phyloP scores from a whole-genome alignment of 129 eudicot genomes.

The Chrysanthemum lavandulifolium region DNA sequence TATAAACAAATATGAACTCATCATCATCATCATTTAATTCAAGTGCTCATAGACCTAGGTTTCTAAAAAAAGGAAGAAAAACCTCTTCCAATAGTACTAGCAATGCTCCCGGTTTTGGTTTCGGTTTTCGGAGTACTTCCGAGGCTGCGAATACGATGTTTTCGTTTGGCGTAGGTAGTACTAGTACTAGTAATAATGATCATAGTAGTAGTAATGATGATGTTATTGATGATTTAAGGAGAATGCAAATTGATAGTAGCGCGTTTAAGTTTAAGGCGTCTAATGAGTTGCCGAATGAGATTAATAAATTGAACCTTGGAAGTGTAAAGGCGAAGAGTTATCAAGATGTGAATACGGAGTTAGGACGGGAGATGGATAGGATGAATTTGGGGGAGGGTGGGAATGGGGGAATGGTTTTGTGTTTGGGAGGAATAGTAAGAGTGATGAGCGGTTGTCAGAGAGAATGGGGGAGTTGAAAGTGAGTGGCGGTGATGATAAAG shows the following conservation, averaged over 20 bases:
- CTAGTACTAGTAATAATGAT: conserved; percentile 13
- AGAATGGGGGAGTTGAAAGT: conserved; percentile 36
- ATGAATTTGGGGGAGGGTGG: conserved; percentile 44
- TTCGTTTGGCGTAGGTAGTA: conserved; percentile 36
- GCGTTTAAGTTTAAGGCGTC: conserved; percentile 22
- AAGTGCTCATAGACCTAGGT: too few relatives aligned
- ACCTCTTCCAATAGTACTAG: too few relatives aligned
- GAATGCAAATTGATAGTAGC: conserved; percentile 37
- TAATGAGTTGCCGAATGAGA: conserved; percentile 46
- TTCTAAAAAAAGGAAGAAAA: too few relatives aligned
- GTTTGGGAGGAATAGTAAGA: conserved; percentile 28
- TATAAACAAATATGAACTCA: too few relatives aligned
- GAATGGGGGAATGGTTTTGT: conserved; percentile 23
- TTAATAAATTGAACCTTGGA: conserved; percentile 46
- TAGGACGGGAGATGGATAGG: conserved; percentile 55
- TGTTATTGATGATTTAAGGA: conserved; percentile 46
- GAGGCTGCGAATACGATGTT: conserved; percentile 22
- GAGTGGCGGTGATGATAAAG: background rate
- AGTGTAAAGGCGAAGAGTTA: background rate
- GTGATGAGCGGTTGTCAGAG: conserved; percentile 22
- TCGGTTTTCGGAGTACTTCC: conserved; percentile 4
- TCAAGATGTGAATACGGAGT: conserved; percentile 28
- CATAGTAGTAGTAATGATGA: background rate
- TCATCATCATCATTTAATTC: too few relatives aligned
- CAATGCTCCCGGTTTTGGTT: conserved; percentile 10